Conservation (phyloP, 2,329 filamentous ascomycete genomes). For the Leptographium wingfieldii region DNA sequence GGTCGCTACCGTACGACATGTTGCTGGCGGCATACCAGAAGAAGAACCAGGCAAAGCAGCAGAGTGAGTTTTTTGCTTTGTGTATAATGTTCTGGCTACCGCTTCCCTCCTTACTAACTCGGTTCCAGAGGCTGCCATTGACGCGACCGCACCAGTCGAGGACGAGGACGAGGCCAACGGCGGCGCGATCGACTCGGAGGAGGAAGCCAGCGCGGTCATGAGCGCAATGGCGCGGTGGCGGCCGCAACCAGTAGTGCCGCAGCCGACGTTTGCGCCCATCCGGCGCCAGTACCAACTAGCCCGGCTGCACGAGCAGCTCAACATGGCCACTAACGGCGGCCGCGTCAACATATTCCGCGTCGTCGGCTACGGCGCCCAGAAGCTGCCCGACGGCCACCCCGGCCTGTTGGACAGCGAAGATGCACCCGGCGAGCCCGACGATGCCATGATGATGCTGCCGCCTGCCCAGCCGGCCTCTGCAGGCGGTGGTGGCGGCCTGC, state of each 20-base stretch:
- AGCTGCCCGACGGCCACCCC: conserved; percentile 35
- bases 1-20: conserved; percentile 87
- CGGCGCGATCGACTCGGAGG: conserved; percentile 81
- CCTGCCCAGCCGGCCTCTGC: conserved; percentile 1
- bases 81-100: no score
- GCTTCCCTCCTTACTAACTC: conserved; percentile 5
- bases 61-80: conserved; percentile 32
- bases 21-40: conserved; percentile 80
- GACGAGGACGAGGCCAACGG: conserved; percentile 73
- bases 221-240: conserved; percentile 60
- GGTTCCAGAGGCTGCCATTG: conserved; percentile 70
- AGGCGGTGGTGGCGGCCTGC: background rate
- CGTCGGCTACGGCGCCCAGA: conserved; percentile 42
- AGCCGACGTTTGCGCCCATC: conserved; percentile 48
- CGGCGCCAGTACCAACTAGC: conserved; percentile 50
- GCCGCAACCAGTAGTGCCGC: conserved; percentile 64
- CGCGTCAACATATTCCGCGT: conserved; percentile 54
- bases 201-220: conserved; percentile 88
- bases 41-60: conserved; percentile 97
- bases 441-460: conserved; percentile 22
- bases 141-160: conserved; percentile 81
- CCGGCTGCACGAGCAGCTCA: conserved; percentile 51
- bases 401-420: conserved; percentile 37
- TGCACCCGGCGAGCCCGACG: conserved; percentile 45
- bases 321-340: conserved; percentile 53